phyloP scores from a whole-genome alignment of 1,139 yeast species.

The Pichia sp. region DNA sequence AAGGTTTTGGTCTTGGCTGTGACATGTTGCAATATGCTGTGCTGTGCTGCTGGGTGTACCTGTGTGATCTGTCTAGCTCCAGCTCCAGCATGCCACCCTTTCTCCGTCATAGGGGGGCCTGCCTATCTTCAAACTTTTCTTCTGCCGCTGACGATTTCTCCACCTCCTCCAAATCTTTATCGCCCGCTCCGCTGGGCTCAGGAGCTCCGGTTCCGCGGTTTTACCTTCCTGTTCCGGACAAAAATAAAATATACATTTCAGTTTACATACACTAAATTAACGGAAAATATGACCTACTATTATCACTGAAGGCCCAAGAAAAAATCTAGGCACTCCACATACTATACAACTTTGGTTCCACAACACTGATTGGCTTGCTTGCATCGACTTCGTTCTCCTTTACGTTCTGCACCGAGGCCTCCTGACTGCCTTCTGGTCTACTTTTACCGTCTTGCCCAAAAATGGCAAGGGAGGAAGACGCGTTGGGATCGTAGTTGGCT shows the following conservation, averaged over 20 bases:
- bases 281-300: not conserved
- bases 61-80: not conserved
- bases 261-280: constrained; percentile 1
- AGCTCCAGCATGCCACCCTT: not conserved
- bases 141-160: not conserved
- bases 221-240: constrained; percentile 7
- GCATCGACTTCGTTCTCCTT: constrained; percentile 10
- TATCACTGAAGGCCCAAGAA: not conserved
- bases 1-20: constrained; percentile 53
- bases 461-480: constrained; percentile 4
- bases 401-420: constrained; percentile 1
- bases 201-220: not conserved
- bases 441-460: not conserved
- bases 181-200: constrained; percentile 2
- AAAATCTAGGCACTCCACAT: constrained; percentile 47
- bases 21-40: constrained; percentile 31
- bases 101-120: not conserved
- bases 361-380: constrained; percentile 49
- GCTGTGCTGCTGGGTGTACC: no score
- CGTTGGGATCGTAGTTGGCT: constrained; percentile 16
- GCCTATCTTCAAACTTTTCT: no score
- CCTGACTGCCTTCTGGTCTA: not conserved
- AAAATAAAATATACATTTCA: constrained; percentile 1
- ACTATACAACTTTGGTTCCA: constrained; percentile 53
- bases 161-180: not conserved